phyloP scores from a whole-genome alignment of 73 alveolate species.

The Diophrys appendiculata region DNA sequence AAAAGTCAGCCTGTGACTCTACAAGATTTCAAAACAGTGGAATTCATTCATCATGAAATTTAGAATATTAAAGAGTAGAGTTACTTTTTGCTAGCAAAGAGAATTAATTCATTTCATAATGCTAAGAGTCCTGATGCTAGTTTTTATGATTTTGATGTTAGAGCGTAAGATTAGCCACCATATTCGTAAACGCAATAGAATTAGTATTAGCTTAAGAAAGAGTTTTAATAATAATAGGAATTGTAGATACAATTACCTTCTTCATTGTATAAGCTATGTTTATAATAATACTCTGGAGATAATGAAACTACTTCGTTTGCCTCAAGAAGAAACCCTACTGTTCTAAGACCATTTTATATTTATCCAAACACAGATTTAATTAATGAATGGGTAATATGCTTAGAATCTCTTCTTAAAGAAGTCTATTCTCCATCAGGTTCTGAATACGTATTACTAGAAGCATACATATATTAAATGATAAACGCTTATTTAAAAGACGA shows the following conservation, averaged over 20 bases:
- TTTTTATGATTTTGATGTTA: neutral
- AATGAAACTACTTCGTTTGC: neutral
- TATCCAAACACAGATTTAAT: conserved; percentile 50
- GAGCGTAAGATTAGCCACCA: neutral
- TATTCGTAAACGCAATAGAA: no score
- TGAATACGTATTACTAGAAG: conserved; percentile 61
- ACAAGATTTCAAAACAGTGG: neutral
- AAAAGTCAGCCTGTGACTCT: neutral
- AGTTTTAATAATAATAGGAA: conserved; percentile 21
- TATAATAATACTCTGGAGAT: neutral
- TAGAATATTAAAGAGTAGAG: neutral
- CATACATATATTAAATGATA: conserved; percentile 27
- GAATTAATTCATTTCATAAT: neutral
- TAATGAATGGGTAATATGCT: conserved; percentile 57
- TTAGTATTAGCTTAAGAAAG: no score
- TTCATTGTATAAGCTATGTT: conserved; percentile 25
- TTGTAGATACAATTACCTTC: conserved; percentile 28
- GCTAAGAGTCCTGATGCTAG: neutral
- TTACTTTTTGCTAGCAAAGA: neutral
- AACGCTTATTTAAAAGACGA: conserved; percentile 44
- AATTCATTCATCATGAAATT: neutral
- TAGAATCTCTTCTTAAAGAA: conserved; percentile 59
- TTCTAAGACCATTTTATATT: conserved; percentile 41
- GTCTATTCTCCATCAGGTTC: conserved; percentile 61
- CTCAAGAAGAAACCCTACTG: conserved; percentile 19